A percentile compares a stretch with the other conserved stretches of the same genome.
phyloP scores from a whole-genome alignment of 1,284 basidiomycete species.

The Sporisorium iseilematis-ciliati region DNA sequence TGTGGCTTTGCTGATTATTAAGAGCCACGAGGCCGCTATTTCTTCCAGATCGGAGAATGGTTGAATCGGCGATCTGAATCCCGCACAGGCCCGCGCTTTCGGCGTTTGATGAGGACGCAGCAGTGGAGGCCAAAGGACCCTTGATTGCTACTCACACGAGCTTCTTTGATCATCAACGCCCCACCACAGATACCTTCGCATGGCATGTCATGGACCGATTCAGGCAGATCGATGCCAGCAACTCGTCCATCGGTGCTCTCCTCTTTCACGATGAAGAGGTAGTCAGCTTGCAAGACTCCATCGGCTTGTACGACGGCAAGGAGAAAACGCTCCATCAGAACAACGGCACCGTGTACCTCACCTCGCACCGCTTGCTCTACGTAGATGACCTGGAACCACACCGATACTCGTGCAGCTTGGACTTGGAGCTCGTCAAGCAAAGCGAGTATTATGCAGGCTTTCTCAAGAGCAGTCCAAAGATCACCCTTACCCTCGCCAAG shows the following conservation, averaged over 20 bases:
- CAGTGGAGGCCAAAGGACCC: slow-evolving; percentile 10
- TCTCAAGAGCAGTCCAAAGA: slow-evolving; percentile 88
- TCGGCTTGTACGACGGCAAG: slow-evolving; percentile 72
- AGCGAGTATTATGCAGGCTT: slow-evolving; percentile 93
- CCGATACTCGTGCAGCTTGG: slow-evolving; percentile 71
- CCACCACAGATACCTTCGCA: not conserved
- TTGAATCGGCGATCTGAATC: slow-evolving; percentile 9
- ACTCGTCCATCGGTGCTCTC: slow-evolving; percentile 57
- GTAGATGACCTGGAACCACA: slow-evolving; percentile 76
- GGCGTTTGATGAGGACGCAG: not conserved
- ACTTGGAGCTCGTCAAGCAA: slow-evolving; percentile 77
- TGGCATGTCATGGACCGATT: slow-evolving; percentile 60
- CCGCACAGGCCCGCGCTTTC: slow-evolving; percentile 11
- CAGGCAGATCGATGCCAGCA: slow-evolving; percentile 58
- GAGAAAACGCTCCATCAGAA: slow-evolving; percentile 83
- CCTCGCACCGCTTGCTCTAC: slow-evolving; percentile 87
- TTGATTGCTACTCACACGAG: not conserved
- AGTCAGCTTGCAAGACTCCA: slow-evolving; percentile 55
- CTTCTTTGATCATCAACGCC: too few species aligned
- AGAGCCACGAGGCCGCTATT: slow-evolving; percentile 17
- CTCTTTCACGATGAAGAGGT: slow-evolving; percentile 62
- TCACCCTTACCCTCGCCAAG: slow-evolving; percentile 76
- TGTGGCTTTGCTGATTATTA: slow-evolving; percentile 13
- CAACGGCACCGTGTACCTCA: slow-evolving; percentile 80
- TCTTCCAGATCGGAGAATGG: slow-evolving; percentile 4